These are phyloP conservation scores for Magnolia kwangsiensis DNA, from an alignment of 164 flowering plant species.

Conservation along the genomic window DNA sequence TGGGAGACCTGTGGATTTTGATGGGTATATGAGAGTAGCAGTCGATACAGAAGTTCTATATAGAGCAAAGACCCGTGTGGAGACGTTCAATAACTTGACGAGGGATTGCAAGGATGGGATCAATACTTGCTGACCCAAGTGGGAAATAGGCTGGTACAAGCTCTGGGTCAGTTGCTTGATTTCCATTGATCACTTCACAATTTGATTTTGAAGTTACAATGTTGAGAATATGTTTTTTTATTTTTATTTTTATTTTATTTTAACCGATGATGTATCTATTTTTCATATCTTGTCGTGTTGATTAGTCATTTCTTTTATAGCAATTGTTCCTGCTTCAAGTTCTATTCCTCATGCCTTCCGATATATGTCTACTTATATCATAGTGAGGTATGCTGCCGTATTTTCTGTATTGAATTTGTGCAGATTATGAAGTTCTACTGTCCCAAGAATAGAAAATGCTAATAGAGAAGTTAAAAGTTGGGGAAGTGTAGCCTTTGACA, in stretches of 20 bases:
- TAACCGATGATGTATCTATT: not conserved
- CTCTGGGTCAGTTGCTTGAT: not conserved
- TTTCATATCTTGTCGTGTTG: not conserved
- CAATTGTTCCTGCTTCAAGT: not conserved
- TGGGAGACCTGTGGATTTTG: constrained; percentile 79
- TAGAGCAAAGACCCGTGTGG: constrained; percentile 77
- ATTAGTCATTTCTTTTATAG: not conserved
- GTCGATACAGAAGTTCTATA: constrained; percentile 92
- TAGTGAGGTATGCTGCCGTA: too few relatives aligned
- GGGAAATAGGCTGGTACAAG: not conserved
- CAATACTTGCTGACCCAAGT: constrained; percentile 66
- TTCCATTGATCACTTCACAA: not conserved
- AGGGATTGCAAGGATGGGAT: constrained; percentile 95
- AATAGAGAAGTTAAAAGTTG: too few relatives aligned
- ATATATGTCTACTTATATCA: too few relatives aligned
- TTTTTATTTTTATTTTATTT: too few relatives aligned
- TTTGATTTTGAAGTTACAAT: not conserved
- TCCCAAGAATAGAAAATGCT: too few relatives aligned
- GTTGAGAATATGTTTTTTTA: not conserved
- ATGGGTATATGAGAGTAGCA: constrained; percentile 93
- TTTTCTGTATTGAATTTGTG: too few relatives aligned
- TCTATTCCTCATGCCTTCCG: too few relatives aligned
- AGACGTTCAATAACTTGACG: constrained; percentile 86
- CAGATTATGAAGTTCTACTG: too few relatives aligned
- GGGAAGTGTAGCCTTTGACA: too few relatives aligned